Conservation (phyloP, 495 filamentous ascomycete genomes). For the Amphirosellinia nigrospora region DNA sequence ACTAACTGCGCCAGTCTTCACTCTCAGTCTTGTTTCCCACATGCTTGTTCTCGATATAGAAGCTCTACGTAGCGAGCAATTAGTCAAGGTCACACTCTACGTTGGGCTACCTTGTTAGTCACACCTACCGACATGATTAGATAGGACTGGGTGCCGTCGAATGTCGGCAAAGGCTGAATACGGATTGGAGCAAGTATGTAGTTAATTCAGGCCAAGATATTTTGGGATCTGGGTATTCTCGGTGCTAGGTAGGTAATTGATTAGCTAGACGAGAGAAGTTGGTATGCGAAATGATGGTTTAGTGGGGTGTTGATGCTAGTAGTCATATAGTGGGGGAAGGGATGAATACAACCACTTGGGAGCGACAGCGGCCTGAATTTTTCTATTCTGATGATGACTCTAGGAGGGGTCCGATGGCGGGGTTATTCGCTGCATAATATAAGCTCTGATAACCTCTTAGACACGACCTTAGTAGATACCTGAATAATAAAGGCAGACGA, state of each 20-base stretch:
- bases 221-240: neutral
- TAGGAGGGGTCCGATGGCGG: conserved; percentile 21
- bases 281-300: neutral
- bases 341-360: neutral
- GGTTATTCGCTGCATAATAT: conserved; percentile 2
- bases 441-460: too few relatives aligned
- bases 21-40: conserved; percentile 80
- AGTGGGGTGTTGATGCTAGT: neutral
- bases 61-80: conserved; percentile 50
- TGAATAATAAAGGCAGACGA: too few relatives aligned
- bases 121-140: conserved; percentile 41
- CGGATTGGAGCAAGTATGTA: neutral
- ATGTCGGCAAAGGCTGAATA: conserved; percentile 1
- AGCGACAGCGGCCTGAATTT: conserved; percentile 11
- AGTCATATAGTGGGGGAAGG: neutral
- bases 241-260: conserved; percentile 15
- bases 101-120: neutral
- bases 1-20: conserved; percentile 90
- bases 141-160: neutral
- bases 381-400: conserved; percentile 15
- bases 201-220: neutral
- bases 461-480: too few relatives aligned
- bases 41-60: conserved; percentile 89
- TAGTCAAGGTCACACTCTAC: conserved; percentile 24
- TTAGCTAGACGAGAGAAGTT: conserved; percentile 8